These are phyloP conservation scores for Adansonia grandidieri DNA, from an alignment of 441 rosid species.

Conservation along the genomic window DNA sequence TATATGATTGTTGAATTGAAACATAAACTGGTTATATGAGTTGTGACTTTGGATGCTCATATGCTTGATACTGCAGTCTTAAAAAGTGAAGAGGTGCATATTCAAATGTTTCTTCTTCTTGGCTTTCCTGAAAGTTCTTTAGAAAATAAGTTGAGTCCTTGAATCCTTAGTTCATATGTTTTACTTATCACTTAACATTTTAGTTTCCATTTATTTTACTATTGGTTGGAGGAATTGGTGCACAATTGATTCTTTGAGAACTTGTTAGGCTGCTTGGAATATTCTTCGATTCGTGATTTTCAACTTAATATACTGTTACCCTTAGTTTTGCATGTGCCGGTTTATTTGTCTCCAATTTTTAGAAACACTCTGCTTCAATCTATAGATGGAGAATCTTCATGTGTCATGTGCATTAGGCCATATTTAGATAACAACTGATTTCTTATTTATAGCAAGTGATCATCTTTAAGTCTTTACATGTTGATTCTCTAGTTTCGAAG, in stretches of 20 bases:
- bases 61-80: background rate
- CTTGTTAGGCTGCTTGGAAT: background rate
- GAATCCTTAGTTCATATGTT: conserved; percentile 13
- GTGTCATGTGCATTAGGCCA: background rate
- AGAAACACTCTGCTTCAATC: background rate
- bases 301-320: background rate
- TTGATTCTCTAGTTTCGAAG: conserved; percentile 11
- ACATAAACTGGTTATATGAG: background rate
- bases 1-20: conserved; percentile 13
- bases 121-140: background rate
- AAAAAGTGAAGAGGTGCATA: background rate
- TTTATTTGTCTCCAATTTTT: conserved; percentile 1
- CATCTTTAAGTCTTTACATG: conserved; percentile 2
- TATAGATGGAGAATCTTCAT: background rate
- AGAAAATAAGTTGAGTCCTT: background rate
- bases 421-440: conserved; percentile 9
- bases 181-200: background rate
- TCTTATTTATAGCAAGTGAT: background rate
- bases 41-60: background rate
- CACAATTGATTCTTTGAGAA: background rate
- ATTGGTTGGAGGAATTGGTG: background rate
- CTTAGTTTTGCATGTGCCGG: background rate
- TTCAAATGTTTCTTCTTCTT: conserved; percentile 4
- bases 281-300: background rate
- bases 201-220: background rate